phyloP scores from a whole-genome alignment of 306 rosid species.

The peach (Prunus persica) region DNA sequence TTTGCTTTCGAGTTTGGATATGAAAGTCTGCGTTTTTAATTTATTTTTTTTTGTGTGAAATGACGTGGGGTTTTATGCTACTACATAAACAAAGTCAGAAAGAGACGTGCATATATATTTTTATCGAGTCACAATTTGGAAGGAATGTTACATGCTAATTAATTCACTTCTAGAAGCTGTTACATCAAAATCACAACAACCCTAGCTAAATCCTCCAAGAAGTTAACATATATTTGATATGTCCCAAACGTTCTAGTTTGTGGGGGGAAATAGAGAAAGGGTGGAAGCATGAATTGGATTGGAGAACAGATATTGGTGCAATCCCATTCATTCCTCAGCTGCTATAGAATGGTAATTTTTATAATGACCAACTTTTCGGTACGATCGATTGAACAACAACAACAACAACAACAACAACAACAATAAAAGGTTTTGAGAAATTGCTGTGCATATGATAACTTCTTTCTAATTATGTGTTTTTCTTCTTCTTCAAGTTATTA shows the following conservation, averaged over 20 bases:
- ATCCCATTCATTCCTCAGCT: too few relatives aligned
- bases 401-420: too few relatives aligned
- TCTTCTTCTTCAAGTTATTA: not conserved
- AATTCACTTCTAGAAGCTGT: slow-evolving; percentile 25
- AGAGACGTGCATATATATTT: not conserved
- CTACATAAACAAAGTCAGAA: not conserved
- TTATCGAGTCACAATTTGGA: not conserved
- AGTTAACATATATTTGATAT: too few relatives aligned
- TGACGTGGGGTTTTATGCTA: not conserved
- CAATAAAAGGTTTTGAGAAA: not conserved
- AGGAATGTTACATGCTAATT: not conserved
- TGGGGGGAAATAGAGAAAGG: too few relatives aligned
- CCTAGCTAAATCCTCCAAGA: too few relatives aligned
- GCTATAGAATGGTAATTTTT: too few relatives aligned
- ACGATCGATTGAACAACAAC: not conserved
- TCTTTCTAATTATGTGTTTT: not conserved
- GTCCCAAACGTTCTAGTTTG: too few relatives aligned
- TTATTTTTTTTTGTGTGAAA: not conserved
- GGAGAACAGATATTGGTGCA: too few relatives aligned
- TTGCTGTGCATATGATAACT: not conserved
- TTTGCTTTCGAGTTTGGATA: slow-evolving; percentile 2
- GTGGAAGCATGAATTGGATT: too few relatives aligned
- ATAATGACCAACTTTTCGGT: not conserved
- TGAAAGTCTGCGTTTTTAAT: not conserved
- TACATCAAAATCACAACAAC: not conserved